These are phyloP conservation scores for Perkinsus chesapeaki DNA, from an alignment of 169 alveolate species.

Conservation along the genomic window DNA sequence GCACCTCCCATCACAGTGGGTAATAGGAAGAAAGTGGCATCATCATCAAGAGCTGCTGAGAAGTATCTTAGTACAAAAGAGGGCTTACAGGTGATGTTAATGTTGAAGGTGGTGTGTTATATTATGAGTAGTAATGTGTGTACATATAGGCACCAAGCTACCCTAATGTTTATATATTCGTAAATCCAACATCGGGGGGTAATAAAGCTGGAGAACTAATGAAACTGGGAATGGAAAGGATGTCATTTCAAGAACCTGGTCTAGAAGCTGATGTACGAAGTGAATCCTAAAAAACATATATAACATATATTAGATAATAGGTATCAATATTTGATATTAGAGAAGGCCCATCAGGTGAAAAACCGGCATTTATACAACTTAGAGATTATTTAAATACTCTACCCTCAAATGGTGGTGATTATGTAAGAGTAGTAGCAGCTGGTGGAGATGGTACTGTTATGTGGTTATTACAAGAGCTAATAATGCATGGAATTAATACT, in stretches of 20 bases:
- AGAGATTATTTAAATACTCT: constrained; percentile 12
- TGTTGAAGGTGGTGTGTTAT: neutral
- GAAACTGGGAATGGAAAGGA: constrained; percentile 36
- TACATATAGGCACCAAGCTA: neutral
- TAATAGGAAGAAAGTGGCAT: neutral
- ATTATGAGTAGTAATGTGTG: no score
- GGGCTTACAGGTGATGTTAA: neutral
- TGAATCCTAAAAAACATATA: no score
- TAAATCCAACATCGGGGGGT: constrained; percentile 41
- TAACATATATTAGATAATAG: neutral
- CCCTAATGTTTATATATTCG: constrained; percentile 24
- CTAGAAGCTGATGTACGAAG: neutral
- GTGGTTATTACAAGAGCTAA: constrained; percentile 51
- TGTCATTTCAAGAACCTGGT: neutral
- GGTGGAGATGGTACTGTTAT: constrained; percentile 68
- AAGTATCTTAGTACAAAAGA: neutral
- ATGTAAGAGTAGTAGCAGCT: constrained; percentile 41
- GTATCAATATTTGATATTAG: constrained; percentile 29
- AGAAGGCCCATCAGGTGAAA: constrained; percentile 26
- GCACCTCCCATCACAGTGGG: neutral
- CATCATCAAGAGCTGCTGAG: neutral
- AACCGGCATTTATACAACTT: constrained; percentile 24
- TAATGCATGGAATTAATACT: constrained; percentile 24
- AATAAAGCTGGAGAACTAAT: constrained; percentile 28
- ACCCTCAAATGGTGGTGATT: constrained; percentile 14